phyloP scores from a whole-genome alignment of 768 basidiomycete species.

The Lactifluus rugatus region DNA sequence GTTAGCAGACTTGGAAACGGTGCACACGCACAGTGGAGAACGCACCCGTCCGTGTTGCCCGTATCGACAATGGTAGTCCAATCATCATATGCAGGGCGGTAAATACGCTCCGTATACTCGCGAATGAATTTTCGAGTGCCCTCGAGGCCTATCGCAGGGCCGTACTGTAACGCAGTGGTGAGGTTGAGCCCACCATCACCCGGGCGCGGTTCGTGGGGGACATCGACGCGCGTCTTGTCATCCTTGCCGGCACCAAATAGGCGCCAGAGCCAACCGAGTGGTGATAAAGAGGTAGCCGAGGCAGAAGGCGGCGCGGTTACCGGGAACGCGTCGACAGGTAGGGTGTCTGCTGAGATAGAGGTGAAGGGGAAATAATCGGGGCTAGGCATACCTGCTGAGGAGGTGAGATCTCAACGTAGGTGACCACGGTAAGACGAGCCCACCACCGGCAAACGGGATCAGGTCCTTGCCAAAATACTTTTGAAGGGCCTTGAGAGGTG shows the following conservation, averaged over 20 bases:
- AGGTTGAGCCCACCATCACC: conserved; percentile 47
- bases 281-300: conserved; percentile 24
- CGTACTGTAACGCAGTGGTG: conserved; percentile 62
- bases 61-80: conserved; percentile 46
- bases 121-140: conserved; percentile 46
- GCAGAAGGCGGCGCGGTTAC: conserved; percentile 23
- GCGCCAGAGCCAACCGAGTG: conserved; percentile 51
- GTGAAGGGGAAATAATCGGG: conserved; percentile 66
- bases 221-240: conserved; percentile 38
- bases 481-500: conserved; percentile 58
- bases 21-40: not conserved
- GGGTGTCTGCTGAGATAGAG: conserved; percentile 44
- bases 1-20: not conserved
- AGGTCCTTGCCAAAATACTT: conserved; percentile 50
- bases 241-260: conserved; percentile 34
- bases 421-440: conserved; percentile 12
- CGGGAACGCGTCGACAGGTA: conserved; percentile 42
- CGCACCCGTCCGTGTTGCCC: conserved; percentile 61
- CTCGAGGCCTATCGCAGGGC: conserved; percentile 41
- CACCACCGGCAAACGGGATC: conserved; percentile 63
- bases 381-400: conserved; percentile 45
- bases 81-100: conserved; percentile 52
- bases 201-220: conserved; percentile 50
- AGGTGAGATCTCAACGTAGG: not conserved
- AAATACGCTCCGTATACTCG: conserved; percentile 46